These are phyloP conservation scores for Nigrograna mackinnonii DNA, from an alignment of 2,329 filamentous ascomycete genomes.

Conservation along the genomic window DNA sequence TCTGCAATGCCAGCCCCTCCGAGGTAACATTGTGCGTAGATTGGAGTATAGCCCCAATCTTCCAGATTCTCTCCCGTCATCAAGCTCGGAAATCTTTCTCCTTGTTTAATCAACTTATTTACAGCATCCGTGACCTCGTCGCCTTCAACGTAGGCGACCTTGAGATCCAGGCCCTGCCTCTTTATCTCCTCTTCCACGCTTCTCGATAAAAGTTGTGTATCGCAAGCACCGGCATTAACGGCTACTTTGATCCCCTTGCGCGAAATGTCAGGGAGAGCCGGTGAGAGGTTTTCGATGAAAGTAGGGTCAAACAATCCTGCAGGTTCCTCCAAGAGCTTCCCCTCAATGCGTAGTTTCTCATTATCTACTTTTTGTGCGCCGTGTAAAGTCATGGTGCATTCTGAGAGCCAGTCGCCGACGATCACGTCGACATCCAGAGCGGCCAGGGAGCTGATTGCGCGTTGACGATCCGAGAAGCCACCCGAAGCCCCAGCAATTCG, in stretches of 20 bases:
- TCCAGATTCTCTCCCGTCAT: slow-evolving; percentile 35
- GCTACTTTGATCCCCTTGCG: slow-evolving; percentile 25
- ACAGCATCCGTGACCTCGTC: slow-evolving; percentile 33
- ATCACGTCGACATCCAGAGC: slow-evolving; percentile 26
- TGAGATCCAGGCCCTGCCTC: slow-evolving; percentile 17
- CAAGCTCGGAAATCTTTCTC: slow-evolving; percentile 37
- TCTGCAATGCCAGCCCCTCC: slow-evolving; percentile 45
- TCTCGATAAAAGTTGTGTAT: slow-evolving; percentile 16
- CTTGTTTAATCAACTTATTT: slow-evolving; percentile 29
- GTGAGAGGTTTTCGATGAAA: slow-evolving; percentile 44
- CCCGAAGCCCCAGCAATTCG: slow-evolving; percentile 45
- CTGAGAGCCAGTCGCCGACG: slow-evolving; percentile 21
- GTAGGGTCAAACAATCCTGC: slow-evolving; percentile 26
- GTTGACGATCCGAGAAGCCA: slow-evolving; percentile 45
- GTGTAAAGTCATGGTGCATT: slow-evolving; percentile 21
- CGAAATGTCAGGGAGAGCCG: slow-evolving; percentile 32
- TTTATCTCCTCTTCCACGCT: slow-evolving; percentile 16
- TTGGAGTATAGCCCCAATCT: slow-evolving; percentile 30
- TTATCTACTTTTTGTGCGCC: slow-evolving; percentile 20
- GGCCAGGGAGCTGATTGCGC: slow-evolving; percentile 43
- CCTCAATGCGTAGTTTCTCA: slow-evolving; percentile 35
- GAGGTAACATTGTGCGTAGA: slow-evolving; percentile 39
- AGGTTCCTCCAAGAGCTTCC: slow-evolving; percentile 13
- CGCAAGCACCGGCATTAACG: slow-evolving; percentile 26
- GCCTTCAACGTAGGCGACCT: slow-evolving; percentile 45